Base-by-base conservation (phyloP, 331 rosid species). In the Quercus phellos region DNA sequence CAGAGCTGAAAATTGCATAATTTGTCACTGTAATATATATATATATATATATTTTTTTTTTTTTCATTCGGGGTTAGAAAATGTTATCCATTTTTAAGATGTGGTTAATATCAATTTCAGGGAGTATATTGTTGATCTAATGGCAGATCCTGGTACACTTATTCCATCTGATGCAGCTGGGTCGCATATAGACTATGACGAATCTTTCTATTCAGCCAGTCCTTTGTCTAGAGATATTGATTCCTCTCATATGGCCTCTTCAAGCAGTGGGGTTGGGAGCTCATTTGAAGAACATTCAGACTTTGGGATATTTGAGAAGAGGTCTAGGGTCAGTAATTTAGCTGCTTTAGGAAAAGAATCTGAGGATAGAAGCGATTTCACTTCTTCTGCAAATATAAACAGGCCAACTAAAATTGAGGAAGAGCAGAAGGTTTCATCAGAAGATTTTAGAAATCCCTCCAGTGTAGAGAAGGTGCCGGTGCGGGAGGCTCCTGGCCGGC, bases 101-200 rank as follows among this genome's bases (percentile, higher is more conserved):
- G 74, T 76, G 75, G 71, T 51, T 84, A 55, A 59, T 80, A 17
- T 84, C 76, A 81, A 80, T 95, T 93, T 88, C 92, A 95, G 99
- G 97, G 99, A 95, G 89, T 93, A 86, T 85, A 90, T 95, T 79
- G 92, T 95, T 78, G 99, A 95, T 87, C 90, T 95, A 70, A 93
- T 95, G 98, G 96, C 98, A 70, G 98, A 89, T 85, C 99, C 99
- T 5, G 99, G 99, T 69, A 89, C 98, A 29, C 99, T 95, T 70
- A 93, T 95, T 89, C 99, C 99, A 73, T 79, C 94, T 63, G 96
- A 95, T 82, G 89, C 81, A 70, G 90, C 87, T 73, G 92, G 90
- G 64, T 89, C 91, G 13, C 94, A 83, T 78, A 76, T 88, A 5
- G 96, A 77, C 55, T 90, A 81, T 78, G 96, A 87, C 19, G 96